Base-by-base conservation (phyloP, 73 alveolate species). In the Effrenium voratum region DNA sequence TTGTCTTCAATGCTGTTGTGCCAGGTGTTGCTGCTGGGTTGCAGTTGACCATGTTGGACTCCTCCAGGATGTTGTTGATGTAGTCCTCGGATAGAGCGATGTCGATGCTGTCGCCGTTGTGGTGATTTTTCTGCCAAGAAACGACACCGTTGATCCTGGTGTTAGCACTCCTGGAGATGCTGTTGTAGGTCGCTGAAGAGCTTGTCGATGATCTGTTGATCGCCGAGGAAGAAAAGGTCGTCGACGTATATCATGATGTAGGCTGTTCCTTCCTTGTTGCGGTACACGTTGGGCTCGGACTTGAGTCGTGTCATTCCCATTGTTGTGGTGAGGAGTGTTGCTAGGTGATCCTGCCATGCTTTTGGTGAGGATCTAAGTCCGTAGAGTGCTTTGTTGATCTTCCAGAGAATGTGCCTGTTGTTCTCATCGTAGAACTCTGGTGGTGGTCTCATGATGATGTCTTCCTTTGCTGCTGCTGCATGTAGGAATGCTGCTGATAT, bases 41-140 rank as follows among this genome's bases (percentile, higher is more conserved):
- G 77, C 77, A 22, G 10, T 15, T 8, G 5, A 22, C 38, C 77
- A 63, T 63, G 41, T 28, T 63, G 5, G 77, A 12, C 22, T 63
- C 77, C 38, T 12, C 22, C 41, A 63, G 77, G 12, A 63, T 4
- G 5, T 30, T 28, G 5, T 55, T 76, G 46, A 44, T 76, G 86
- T 76, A 76, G 52, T 19, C 15, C 4, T 3, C 40, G 34, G 52
- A 34, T 4, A 76, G 86, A 59, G 59, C 40, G 60, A 43, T 43
- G 59, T 76, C 86, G 59, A 28, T 38, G 59, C 16, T 38, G 86
- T 76, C 86, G 19, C 86, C 86, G 2, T 76, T 36, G 86, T 41
- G 86, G 34, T 5, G 86, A 76, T 76, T 55, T 76, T 43, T 40
- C 86, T 76, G 86, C 91, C 91, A 19, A 80, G 72, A 47, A 80